Evolutionary conservation across 495 filamentous ascomycete species (phyloP), one percentile per base, ranked within the genome.

Genomic region (Penicillium psychrofluorescens): DNA sequence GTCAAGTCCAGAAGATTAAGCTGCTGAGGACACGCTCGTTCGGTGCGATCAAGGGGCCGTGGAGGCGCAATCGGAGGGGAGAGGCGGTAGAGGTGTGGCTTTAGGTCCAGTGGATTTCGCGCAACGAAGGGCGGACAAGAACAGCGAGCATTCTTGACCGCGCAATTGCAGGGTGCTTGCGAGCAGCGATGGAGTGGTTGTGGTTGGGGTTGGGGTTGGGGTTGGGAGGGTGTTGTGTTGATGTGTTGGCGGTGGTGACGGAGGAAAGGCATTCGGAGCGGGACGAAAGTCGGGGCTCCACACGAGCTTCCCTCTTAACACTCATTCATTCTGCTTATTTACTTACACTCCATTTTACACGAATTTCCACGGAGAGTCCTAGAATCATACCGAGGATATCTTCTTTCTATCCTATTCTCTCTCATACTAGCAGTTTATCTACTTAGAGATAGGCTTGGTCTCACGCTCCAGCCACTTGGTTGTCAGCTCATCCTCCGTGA

Each of bases 381-480:
- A 13, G 13, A n/a, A 30, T 14, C 28, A 15, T 32, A n/a, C 31
- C 15, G 16, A 4, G 7, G 11, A 35, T 12, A 13, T 13, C 10
- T 15, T 32, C 1, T 32, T 22, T 43, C 16, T 8, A 2, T 31
- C 34, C 1, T 22, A 2, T 35, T 43, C 32, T 43, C 2, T 8
- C 27, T 33, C 32, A 33, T 16, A 27, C 7, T 44, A 27, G 22
- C 36, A 16, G 8, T 6, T 22, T 43, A 16, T 16, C 54, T 56
- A 68, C 43, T 64, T 71, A 6, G 67, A 67, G 35, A 73, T 67
- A 12, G 70, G 63, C 53, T 76, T 68, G 15, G 87, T 92, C 74
- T 99, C 92, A 47, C 89, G 77, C 67, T 88, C 69, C 55, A 99
- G 66, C 92, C 92, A 99, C 39, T 74, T 77, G 55, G 73, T 70